Percentiles rank a stretch among this genome's conserved stretches.
Conservation (phyloP, 495 filamentous ascomycete genomes). For the Penicillium roqueforti region DNA sequence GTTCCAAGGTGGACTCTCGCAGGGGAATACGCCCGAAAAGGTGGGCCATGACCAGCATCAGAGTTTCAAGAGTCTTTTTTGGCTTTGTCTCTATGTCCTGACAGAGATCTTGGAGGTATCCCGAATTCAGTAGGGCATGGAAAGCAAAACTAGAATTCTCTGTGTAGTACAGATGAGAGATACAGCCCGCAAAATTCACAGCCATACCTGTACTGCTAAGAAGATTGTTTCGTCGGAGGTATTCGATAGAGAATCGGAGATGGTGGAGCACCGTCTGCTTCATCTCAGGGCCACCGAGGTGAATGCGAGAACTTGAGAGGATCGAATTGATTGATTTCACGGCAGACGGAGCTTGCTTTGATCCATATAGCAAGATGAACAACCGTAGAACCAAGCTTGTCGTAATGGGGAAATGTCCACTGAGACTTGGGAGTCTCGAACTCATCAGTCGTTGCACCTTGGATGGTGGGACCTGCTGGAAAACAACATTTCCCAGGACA, state of each 20-base stretch:
- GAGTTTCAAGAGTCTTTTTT: conserved; percentile 33
- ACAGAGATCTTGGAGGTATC: conserved; percentile 64
- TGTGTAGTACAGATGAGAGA: conserved; percentile 68
- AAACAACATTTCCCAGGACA: conserved; percentile 74
- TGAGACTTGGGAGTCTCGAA: conserved; percentile 65
- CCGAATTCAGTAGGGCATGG: conserved; percentile 63
- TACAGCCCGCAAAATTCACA: conserved; percentile 62
- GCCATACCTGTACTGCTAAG: conserved; percentile 56
- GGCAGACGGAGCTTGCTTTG: conserved; percentile 56
- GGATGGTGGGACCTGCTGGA: conserved; percentile 52
- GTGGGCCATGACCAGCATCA: conserved; percentile 66
- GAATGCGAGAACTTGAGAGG: conserved; percentile 64
- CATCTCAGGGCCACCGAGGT: conserved; percentile 57
- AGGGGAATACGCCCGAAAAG: conserved; percentile 57
- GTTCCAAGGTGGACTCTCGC: conserved; percentile 38
- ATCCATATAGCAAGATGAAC: conserved; percentile 61
- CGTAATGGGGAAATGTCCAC: conserved; percentile 73
- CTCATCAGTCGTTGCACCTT: conserved; percentile 63
- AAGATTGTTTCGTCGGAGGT: conserved; percentile 63
- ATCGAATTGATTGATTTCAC: conserved; percentile 58
- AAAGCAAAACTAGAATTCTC: conserved; percentile 71
- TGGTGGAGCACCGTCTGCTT: conserved; percentile 68
- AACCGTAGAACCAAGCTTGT: conserved; percentile 68
- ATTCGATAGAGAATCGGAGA: conserved; percentile 75
- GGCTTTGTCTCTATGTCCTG: conserved; percentile 38